phyloP scores from a whole-genome alignment of 768 basidiomycete species.

The Cyclocybe aegerita region DNA sequence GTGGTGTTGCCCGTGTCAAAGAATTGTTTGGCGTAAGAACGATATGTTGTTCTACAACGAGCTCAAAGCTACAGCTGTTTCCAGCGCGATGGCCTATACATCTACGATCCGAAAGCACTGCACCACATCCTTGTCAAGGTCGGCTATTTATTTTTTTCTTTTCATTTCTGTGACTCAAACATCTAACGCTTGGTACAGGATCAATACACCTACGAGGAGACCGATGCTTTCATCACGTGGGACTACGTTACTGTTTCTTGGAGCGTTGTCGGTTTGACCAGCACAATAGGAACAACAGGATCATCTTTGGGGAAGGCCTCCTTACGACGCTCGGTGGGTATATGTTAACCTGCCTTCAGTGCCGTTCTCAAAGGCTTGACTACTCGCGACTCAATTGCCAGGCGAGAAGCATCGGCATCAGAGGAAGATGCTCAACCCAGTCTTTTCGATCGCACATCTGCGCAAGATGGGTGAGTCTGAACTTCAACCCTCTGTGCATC shows the following conservation, averaged over 20 bases:
- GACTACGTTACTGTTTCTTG: background rate
- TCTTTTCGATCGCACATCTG: slow-evolving; percentile 42
- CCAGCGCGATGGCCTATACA: slow-evolving; percentile 33
- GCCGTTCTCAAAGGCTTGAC: no score
- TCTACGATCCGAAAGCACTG: slow-evolving; percentile 44
- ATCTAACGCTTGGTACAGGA: slow-evolving; percentile 17
- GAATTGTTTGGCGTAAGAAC: slow-evolving; percentile 31
- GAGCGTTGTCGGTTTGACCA: background rate
- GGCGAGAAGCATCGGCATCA: slow-evolving; percentile 42
- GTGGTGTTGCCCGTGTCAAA: slow-evolving; percentile 27
- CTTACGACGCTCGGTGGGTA: slow-evolving; percentile 20
- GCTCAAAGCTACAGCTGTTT: background rate
- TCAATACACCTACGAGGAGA: slow-evolving; percentile 30
- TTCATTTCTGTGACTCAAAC: background rate
- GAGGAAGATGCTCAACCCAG: slow-evolving; percentile 44
- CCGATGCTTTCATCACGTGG: slow-evolving; percentile 24
- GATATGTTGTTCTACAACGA: background rate
- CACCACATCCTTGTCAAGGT: slow-evolving; percentile 45
- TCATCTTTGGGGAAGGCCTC: slow-evolving; percentile 24
- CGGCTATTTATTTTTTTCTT: background rate
- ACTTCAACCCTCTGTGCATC: background rate
- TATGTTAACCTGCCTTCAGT: background rate
- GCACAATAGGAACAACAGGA: slow-evolving; percentile 11
- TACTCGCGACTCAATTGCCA: slow-evolving; percentile 8
- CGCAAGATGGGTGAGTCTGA: slow-evolving; percentile 26